Conservation (phyloP, 225 moss, liverwort and hornwort species). For the Climacium dendroides region DNA sequence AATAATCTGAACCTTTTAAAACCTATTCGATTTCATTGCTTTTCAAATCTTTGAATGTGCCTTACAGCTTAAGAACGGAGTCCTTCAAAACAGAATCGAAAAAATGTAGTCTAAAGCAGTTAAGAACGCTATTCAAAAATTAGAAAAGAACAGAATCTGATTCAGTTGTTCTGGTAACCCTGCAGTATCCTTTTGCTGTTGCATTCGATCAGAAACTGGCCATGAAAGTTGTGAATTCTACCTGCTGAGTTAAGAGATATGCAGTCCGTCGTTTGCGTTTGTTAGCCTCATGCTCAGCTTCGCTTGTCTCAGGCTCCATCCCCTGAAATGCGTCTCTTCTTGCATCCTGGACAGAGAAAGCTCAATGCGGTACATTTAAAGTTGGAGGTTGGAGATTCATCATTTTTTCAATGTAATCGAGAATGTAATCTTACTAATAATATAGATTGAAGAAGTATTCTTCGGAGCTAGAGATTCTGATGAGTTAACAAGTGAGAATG, state of each 20-base stretch:
- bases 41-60: neutral
- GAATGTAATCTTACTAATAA: neutral
- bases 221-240: neutral
- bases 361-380: neutral
- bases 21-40: neutral
- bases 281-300: conserved; percentile 32
- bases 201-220: neutral
- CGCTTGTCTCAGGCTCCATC: conserved; percentile 28
- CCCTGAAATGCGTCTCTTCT: conserved; percentile 44
- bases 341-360: conserved; percentile 8
- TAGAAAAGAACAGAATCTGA: neutral
- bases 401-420: neutral
- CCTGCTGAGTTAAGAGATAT: conserved; percentile 69
- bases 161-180: neutral
- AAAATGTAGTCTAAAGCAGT: neutral
- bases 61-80: neutral
- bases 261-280: conserved; percentile 58
- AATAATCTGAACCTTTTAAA: neutral
- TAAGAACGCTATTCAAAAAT: neutral
- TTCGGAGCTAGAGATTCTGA: neutral
- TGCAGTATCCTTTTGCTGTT: neutral
- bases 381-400: neutral
- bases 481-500: neutral
- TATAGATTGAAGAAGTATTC: neutral
- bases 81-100: neutral